Evolutionary conservation across 139 green algal genomes (phyloP).

Genomic region (Chlamydomonas eustigma): DNA sequence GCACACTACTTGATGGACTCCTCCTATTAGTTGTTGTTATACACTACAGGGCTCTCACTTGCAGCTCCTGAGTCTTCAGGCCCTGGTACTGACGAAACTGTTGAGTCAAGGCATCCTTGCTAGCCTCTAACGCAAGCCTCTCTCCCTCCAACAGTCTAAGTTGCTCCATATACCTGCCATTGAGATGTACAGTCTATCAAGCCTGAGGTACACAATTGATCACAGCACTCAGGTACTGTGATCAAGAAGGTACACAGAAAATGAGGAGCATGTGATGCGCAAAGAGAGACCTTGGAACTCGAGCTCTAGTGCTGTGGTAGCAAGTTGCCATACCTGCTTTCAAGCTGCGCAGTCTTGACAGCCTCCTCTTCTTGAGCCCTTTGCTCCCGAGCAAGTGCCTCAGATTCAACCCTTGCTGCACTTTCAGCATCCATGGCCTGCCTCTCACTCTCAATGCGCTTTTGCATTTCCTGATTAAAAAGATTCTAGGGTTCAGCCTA

Average conservation of each 20-base stretch:
- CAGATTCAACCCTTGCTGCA: neutral
- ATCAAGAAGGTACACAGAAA: too few relatives aligned
- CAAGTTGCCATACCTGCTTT: neutral
- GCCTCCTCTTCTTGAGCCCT: neutral
- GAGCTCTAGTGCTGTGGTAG: too few relatives aligned
- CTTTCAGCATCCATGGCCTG: neutral
- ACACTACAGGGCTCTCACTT: too few relatives aligned
- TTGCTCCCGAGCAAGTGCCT: neutral
- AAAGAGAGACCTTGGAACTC: too few relatives aligned
- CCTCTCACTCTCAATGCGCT: constrained; percentile 4
- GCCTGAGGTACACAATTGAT: too few relatives aligned
- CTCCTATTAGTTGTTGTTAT: too few relatives aligned
- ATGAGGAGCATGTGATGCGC: too few relatives aligned
- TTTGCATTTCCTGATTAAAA: neutral
- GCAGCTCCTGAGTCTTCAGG: constrained; percentile 10
- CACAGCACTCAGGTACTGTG: too few relatives aligned
- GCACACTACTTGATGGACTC: too few relatives aligned
- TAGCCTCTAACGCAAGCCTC: neutral
- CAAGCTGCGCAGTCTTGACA: neutral
- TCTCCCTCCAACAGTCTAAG: neutral
- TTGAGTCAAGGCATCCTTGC: neutral
- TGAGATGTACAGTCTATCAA: too few relatives aligned
- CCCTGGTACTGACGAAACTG: constrained; percentile 14
- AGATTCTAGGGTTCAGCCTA: neutral
- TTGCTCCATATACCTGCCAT: neutral